Percentiles rank a stretch among this genome's conserved stretches.
Evolutionary conservation across 371 early-diverging fungal species (phyloP).

Genomic region (Rhizopus delemar): DNA sequence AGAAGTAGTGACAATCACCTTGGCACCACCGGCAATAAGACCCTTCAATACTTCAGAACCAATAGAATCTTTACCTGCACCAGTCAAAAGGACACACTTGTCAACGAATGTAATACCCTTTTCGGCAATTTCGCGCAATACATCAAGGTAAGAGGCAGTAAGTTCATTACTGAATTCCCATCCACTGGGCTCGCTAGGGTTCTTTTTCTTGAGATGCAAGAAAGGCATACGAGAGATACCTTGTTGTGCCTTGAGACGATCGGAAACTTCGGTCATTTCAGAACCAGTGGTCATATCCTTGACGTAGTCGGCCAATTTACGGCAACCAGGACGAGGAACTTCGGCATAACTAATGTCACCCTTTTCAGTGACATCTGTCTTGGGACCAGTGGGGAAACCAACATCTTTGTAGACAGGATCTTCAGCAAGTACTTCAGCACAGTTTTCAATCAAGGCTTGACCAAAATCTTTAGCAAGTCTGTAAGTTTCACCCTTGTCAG

Average conservation of each 20-base stretch:
- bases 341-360: slow-evolving; percentile 87
- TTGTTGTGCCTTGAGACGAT: slow-evolving; percentile 79
- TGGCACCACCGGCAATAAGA: slow-evolving; percentile 88
- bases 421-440: slow-evolving; percentile 73
- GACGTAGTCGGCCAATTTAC: slow-evolving; percentile 73
- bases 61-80: slow-evolving; percentile 92
- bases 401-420: slow-evolving; percentile 89
- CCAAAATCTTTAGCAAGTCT: slow-evolving; percentile 80
- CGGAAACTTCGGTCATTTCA: slow-evolving; percentile 67
- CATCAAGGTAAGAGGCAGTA: slow-evolving; percentile 76
- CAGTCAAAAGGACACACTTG: slow-evolving; percentile 86
- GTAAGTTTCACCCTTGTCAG: slow-evolving; percentile 81
- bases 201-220: slow-evolving; percentile 75
- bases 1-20: slow-evolving; percentile 92
- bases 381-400: slow-evolving; percentile 78
- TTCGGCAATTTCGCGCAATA: slow-evolving; percentile 68
- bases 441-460: slow-evolving; percentile 84
- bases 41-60: slow-evolving; percentile 87
- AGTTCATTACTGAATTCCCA: slow-evolving; percentile 78
- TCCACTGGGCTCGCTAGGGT: slow-evolving; percentile 57
- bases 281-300: slow-evolving; percentile 72
- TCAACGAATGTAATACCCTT: slow-evolving; percentile 83
- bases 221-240: slow-evolving; percentile 78
- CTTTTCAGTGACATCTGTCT: slow-evolving; percentile 72
- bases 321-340: slow-evolving; percentile 66